A percentile compares a stretch with the other conserved stretches of the same genome.
These are phyloP conservation scores for Gaertneriomyces semiglobifer DNA, from an alignment of 192 early-diverging fungal genomes.

Conservation along the genomic window DNA sequence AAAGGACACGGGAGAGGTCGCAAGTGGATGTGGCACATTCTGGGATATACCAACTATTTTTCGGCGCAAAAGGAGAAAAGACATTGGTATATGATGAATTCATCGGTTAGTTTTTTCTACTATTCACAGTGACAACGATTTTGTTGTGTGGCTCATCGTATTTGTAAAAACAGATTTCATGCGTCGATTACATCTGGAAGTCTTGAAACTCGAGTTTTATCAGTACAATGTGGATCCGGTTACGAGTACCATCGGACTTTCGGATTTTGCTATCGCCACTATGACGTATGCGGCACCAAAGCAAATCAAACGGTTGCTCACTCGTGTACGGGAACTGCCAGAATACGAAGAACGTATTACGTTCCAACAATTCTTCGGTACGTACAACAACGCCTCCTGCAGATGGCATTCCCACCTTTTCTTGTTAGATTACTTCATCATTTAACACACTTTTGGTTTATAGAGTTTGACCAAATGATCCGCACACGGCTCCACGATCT, in stretches of 20 bases:
- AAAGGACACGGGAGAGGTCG: neutral
- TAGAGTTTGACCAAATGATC: constrained; percentile 36
- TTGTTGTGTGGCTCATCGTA: too few relatives aligned
- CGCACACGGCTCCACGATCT: constrained; percentile 33
- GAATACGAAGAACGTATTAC: constrained; percentile 25
- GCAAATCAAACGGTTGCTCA: constrained; percentile 9
- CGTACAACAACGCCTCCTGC: neutral
- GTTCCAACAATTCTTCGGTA: constrained; percentile 34
- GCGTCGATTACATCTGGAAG: constrained; percentile 32
- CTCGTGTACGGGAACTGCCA: constrained; percentile 11
- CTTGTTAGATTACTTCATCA: too few relatives aligned
- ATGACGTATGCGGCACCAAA: constrained; percentile 27
- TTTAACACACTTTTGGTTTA: neutral
- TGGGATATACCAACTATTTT: constrained; percentile 33
- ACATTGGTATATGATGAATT: constrained; percentile 35
- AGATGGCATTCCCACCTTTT: neutral
- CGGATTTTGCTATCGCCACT: constrained; percentile 29
- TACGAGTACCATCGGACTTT: constrained; percentile 29
- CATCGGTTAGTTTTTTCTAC: constrained; percentile 10
- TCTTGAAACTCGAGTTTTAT: constrained; percentile 40
- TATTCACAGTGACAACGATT: neutral
- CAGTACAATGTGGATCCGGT: constrained; percentile 28
- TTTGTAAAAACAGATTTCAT: constrained; percentile 25
- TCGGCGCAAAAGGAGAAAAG: constrained; percentile 34
- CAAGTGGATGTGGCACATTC: constrained; percentile 20